Conservation (phyloP, 73 alveolate genomes). For the Tetrahymena thermophila region DNA sequence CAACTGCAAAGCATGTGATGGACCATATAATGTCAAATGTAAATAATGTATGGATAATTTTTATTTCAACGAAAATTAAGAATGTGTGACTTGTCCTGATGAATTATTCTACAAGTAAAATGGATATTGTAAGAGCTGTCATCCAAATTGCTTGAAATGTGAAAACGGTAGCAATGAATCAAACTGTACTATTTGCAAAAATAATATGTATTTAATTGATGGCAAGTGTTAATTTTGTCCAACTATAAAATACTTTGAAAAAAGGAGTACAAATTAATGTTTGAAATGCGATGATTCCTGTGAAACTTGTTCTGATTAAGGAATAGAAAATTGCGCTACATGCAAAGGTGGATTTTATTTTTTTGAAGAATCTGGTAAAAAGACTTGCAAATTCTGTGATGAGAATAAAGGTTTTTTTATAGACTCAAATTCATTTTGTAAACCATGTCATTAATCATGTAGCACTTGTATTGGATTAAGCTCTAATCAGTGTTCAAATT, state of each 20-base stretch:
- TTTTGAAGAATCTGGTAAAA: not conserved
- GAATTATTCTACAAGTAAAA: not conserved
- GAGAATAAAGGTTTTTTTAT: not conserved
- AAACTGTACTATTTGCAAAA: not conserved
- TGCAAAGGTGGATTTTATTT: not conserved
- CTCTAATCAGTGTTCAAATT: not conserved
- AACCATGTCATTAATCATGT: not conserved
- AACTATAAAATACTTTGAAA: not conserved
- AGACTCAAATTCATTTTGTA: not conserved
- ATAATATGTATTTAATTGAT: not conserved
- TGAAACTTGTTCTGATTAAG: not conserved
- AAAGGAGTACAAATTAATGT: not conserved
- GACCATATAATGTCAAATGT: not conserved
- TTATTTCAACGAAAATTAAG: not conserved
- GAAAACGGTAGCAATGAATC: not conserved
- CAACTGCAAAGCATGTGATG: not conserved
- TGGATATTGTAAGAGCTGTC: not conserved
- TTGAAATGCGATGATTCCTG: not conserved
- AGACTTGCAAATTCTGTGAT: not conserved
- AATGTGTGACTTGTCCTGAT: not conserved
- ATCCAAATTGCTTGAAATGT: not conserved
- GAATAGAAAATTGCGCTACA: not conserved
- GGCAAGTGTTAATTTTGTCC: not conserved
- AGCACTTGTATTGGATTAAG: not conserved
- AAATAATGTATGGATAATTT: not conserved